phyloP scores from a whole-genome alignment of 2,329 filamentous ascomycete species.

The Pseudomassariella vexata region DNA sequence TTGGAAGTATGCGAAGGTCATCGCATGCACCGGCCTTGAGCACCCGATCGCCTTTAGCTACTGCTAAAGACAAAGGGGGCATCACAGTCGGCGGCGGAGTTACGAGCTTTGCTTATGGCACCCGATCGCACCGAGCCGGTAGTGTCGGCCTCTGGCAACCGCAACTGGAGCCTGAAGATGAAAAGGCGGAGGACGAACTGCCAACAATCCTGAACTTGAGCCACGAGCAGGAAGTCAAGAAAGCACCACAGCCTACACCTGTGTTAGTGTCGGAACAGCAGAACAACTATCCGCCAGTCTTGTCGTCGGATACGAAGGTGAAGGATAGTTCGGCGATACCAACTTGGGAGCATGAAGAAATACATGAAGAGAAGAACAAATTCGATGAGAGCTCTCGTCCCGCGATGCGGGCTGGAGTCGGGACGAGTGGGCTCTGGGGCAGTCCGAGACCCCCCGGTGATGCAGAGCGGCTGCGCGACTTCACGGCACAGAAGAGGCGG shows the following conservation, averaged over 20 bases:
- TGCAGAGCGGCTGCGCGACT: constrained; percentile 39
- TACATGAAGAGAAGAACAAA: constrained; percentile 19
- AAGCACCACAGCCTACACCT: constrained; percentile 6
- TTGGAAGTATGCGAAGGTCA: constrained; percentile 27
- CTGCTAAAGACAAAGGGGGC: constrained; percentile 24
- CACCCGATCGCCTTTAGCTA: constrained; percentile 16
- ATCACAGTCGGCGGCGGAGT: constrained; percentile 32
- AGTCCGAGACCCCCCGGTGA: constrained; percentile 36
- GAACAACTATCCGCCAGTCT: constrained; percentile 8
- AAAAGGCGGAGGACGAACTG: constrained; percentile 16
- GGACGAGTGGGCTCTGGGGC: constrained; percentile 42
- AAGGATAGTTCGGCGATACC: background rate
- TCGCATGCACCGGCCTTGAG: constrained; percentile 14
- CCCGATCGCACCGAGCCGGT: constrained; percentile 37
- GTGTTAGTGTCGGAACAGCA: constrained; percentile 1
- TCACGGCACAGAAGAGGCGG: constrained; percentile 41
- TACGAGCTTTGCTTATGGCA: constrained; percentile 17
- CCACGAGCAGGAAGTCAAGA: constrained; percentile 23
- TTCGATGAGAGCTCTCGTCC: constrained; percentile 25
- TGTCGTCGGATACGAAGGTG: background rate
- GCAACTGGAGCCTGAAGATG: constrained; percentile 19
- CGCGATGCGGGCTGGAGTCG: constrained; percentile 28
- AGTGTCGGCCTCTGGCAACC: constrained; percentile 45
- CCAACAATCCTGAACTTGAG: constrained; percentile 48
- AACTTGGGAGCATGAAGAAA: background rate